Percentiles rank a stretch among this genome's conserved stretches.
Evolutionary conservation across 345 rosid species (phyloP).

Genomic region (Lepidium aucheri): DNA sequence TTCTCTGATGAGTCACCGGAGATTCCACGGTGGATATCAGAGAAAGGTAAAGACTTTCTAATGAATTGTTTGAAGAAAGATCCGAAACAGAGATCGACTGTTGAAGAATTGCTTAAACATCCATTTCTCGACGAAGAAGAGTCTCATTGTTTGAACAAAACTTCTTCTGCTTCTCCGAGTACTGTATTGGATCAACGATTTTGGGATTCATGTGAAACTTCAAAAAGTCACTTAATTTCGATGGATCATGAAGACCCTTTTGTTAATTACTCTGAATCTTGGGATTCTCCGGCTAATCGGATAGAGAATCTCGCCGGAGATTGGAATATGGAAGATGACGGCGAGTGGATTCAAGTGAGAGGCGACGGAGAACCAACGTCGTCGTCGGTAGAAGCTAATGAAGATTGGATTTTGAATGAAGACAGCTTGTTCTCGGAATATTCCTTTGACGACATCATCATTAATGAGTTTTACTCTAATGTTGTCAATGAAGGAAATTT

Average conservation of each 20-base stretch:
- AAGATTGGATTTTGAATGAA: constrained; percentile 21
- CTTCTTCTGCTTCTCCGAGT: constrained; percentile 62
- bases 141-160: neutral
- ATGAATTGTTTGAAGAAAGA: constrained; percentile 48
- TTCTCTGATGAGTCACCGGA: constrained; percentile 57
- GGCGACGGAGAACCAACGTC: constrained; percentile 22
- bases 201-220: constrained; percentile 47
- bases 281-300: constrained; percentile 31
- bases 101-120: constrained; percentile 55
- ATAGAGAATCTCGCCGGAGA: constrained; percentile 34
- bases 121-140: constrained; percentile 40
- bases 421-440: constrained; percentile 31
- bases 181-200: constrained; percentile 60
- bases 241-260: constrained; percentile 10
- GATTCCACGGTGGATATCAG: constrained; percentile 50
- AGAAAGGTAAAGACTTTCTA: constrained; percentile 50
- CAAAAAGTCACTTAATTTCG: constrained; percentile 22
- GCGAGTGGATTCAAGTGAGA: constrained; percentile 66
- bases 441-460: constrained; percentile 12
- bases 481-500: neutral
- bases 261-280: constrained; percentile 1
- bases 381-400: constrained; percentile 16
- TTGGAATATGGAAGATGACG: constrained; percentile 33
- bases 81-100: constrained; percentile 52
- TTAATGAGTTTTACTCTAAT: neutral